phyloP scores from a whole-genome alignment of 2,329 filamentous ascomycete genomes.

The Rhinocladiella similis region DNA sequence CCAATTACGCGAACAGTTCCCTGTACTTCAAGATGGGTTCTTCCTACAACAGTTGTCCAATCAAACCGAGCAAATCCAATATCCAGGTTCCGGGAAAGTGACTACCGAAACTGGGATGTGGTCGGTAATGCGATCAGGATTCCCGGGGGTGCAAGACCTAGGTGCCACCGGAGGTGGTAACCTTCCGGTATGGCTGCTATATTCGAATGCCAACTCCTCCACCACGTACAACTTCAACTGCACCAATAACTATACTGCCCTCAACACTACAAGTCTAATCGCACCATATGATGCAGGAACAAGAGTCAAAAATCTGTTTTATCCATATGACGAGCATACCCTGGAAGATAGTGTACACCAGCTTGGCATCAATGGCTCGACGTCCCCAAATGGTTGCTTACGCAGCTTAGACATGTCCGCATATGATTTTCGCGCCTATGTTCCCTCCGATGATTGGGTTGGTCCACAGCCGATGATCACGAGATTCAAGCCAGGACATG shows the following conservation, averaged over 20 bases:
- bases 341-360: conserved; percentile 49
- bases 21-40: conserved; percentile 61
- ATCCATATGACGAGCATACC: conserved; percentile 58
- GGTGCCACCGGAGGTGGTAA: conserved; percentile 32
- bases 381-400: conserved; percentile 57
- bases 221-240: conserved; percentile 61
- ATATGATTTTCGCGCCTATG: conserved; percentile 62
- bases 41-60: conserved; percentile 58
- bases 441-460: conserved; percentile 53
- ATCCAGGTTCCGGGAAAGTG: conserved; percentile 54
- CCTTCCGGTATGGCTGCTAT: conserved; percentile 47
- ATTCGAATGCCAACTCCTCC: conserved; percentile 49
- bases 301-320: conserved; percentile 63
- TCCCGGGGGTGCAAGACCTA: conserved; percentile 55
- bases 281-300: conserved; percentile 56
- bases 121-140: conserved; percentile 57
- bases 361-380: conserved; percentile 51
- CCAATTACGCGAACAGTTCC: conserved; percentile 57
- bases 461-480: conserved; percentile 60
- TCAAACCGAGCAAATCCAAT: conserved; percentile 51
- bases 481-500: conserved; percentile 61
- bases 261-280: conserved; percentile 48
- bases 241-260: conserved; percentile 37
- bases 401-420: conserved; percentile 52
- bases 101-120: conserved; percentile 61